A percentile compares a stretch with the other conserved stretches of the same genome.
Conservation (phyloP, 1,284 basidiomycete species). For the Lentinus polychrous region DNA sequence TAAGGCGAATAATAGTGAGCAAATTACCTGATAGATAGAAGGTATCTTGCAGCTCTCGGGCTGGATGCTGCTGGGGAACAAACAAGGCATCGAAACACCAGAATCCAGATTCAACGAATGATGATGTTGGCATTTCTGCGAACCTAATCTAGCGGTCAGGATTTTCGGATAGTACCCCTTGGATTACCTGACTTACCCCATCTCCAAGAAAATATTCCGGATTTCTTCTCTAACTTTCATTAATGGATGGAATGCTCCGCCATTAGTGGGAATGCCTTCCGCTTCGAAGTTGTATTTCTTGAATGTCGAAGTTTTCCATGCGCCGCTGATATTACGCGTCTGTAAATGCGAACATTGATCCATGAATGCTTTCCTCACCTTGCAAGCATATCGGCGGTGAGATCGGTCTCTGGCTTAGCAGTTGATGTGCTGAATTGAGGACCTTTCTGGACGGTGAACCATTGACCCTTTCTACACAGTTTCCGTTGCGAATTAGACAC, state of each 20-base stretch:
- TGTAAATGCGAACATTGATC: constrained; percentile 6
- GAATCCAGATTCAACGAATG: constrained; percentile 97
- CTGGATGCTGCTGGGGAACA: constrained; percentile 98
- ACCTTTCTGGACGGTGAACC: constrained; percentile 89
- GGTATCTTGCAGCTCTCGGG: constrained; percentile 96
- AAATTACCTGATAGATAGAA: constrained; percentile 89
- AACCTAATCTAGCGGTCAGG: constrained; percentile 51
- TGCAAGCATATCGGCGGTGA: constrained; percentile 92
- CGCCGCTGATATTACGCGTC: constrained; percentile 45
- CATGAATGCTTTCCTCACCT: constrained; percentile 43
- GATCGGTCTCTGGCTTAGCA: constrained; percentile 96
- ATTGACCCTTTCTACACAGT: constrained; percentile 80
- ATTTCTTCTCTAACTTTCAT: constrained; percentile 99
- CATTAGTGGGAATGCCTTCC: constrained; percentile 81
- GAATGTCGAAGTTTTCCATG: constrained; percentile 89
- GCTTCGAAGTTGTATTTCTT: constrained; percentile 99
- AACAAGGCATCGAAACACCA: constrained; percentile 99
- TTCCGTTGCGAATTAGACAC: constrained; percentile 7
- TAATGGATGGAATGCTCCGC: constrained; percentile 92
- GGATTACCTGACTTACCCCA: constrained; percentile 65
- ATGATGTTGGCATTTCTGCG: constrained; percentile 98
- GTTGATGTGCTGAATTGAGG: constrained; percentile 85
- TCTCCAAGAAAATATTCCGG: constrained; percentile 97
- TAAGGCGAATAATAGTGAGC: background rate
- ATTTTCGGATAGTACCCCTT: constrained; percentile 2